Base-by-base conservation (phyloP, 495 filamentous ascomycete species). In the Geopyxis carbonaria region DNA sequence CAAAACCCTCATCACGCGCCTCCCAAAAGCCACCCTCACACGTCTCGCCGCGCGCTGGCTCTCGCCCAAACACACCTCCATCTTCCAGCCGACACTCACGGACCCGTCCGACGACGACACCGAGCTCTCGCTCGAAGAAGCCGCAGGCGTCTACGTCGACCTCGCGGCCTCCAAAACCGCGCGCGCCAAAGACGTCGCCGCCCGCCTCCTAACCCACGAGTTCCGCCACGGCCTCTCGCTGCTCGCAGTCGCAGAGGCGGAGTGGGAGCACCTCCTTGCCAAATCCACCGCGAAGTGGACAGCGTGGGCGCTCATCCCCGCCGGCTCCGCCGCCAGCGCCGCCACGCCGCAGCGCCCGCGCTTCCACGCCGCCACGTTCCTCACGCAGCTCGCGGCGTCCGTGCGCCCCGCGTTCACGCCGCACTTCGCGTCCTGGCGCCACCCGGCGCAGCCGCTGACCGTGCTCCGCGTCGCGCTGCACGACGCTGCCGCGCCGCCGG, bases 141-240 rank as follows among this genome's bases (percentile, higher is more conserved):
- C 83, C 9, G 65, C 67, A 9, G 68, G 75, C 29, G 61, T 66
- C 25, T 89, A 86, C 59, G 48, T 45, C n/a, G 51, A 53, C 1
- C 43, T 43, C 11, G 33, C 33, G 16, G 39, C 11, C 11, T 10
- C 15, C 14, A 55, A 61, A 15, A 61, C 64, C 15, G 48, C 73
- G 0, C 60, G 61, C 24, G 56, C 58, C 6, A 54, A 54, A 32
- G 82, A 92, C 51, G 68, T 87, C 3, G 61, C 80, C 5, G 79
- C 83, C 48, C 67, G 80, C 21, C 76, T 92, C 27, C 47, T 78
- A 0, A 76, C 85, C 42, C 79, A 79, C 30, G 83, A 92, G 55
- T 92, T 82, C 81, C 65, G 80, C 15, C 66, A 73, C 35, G 83
- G 83, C 1, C 61, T 91, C 15, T 75, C 69, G 1, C 59, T 92